Base-by-base conservation (phyloP, 202 grass and related monocot genomes). In the Carex arenaria region DNA sequence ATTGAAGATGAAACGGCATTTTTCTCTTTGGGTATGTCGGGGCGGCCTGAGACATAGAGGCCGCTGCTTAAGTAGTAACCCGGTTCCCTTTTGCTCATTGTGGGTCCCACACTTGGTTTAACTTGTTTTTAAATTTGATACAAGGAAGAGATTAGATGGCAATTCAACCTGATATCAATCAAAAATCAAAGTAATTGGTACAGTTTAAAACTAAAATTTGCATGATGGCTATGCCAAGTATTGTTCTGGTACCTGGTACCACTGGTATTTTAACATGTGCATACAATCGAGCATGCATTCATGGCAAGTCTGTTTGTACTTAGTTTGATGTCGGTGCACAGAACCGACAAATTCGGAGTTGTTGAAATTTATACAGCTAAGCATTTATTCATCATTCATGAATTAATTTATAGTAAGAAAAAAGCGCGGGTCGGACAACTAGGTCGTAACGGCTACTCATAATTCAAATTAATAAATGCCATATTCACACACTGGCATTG, bases 1-100 rank as follows among this genome's bases (percentile, higher is more conserved):
- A 67, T 67, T 20, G 80, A 82, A 67, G 80, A 82, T 5, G 49
- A 18, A 14, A 8, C 11, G 2, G 80, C 59, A 49, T 43, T 67
- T 67, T 82, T 82, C 22, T 82, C 80, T 82, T 82, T 82, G 22
- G 17, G 20, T 68, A 51, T 42, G 23, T 82, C 63, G 43, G 80
- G 80, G 10, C 80, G 80, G 80, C 80, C 80, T 82, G 80, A 82
- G 61, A 82, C 80, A 3, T 82, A 82, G 3, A 82, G 42, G 23
- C 80, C 80, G 7, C 64, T 68, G 63, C 43, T 82, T 22, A 82
- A 67, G 61, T 82, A 82, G 61, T 82, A 82, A 11, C 80, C 80
- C 55, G 80, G 43, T 68, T 64, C 61, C 51, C 80, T 82, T 42
- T 13, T 52, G 28, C 34, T 30, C 80, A 82, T 82, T 34, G 73